Evolutionary conservation across 306 rosid species (phyloP).

Genomic region (Prunus fruticosa): DNA sequence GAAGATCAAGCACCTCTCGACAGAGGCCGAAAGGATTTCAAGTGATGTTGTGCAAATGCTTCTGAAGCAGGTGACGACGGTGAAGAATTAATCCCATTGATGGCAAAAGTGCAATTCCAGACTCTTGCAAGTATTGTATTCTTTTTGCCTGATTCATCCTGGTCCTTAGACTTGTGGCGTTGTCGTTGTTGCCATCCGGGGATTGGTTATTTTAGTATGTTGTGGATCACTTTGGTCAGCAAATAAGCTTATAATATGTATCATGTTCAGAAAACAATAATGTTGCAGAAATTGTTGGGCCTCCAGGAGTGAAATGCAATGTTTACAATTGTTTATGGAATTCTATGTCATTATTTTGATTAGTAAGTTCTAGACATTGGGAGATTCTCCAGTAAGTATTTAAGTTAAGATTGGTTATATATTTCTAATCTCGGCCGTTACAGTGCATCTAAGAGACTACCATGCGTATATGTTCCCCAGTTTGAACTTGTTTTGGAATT

Average conservation of each 20-base stretch:
- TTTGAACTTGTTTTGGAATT: background rate
- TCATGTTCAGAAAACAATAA: constrained; percentile 6
- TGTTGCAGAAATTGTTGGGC: constrained; percentile 1
- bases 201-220: constrained; percentile 23
- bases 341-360: background rate
- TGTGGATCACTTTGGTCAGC: constrained; percentile 18
- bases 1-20: constrained; percentile 62
- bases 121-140: constrained; percentile 12
- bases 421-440: no score
- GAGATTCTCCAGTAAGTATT: no score
- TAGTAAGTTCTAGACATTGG: background rate
- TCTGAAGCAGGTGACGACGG: constrained; percentile 67
- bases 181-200: constrained; percentile 20
- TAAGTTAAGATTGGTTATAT: no score
- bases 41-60: constrained; percentile 77
- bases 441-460: no score
- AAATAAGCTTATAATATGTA: constrained; percentile 19
- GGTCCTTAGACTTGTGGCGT: constrained; percentile 27
- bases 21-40: constrained; percentile 63
- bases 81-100: constrained; percentile 52
- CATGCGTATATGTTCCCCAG: no score
- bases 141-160: constrained; percentile 24
- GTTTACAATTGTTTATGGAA: no score
- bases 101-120: constrained; percentile 11
- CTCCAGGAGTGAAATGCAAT: background rate